A percentile compares a stretch with the other conserved stretches of the same genome.
Evolutionary conservation across 352 stramenopile genomes (phyloP).

Genomic region (Phytopythium litorale): DNA sequence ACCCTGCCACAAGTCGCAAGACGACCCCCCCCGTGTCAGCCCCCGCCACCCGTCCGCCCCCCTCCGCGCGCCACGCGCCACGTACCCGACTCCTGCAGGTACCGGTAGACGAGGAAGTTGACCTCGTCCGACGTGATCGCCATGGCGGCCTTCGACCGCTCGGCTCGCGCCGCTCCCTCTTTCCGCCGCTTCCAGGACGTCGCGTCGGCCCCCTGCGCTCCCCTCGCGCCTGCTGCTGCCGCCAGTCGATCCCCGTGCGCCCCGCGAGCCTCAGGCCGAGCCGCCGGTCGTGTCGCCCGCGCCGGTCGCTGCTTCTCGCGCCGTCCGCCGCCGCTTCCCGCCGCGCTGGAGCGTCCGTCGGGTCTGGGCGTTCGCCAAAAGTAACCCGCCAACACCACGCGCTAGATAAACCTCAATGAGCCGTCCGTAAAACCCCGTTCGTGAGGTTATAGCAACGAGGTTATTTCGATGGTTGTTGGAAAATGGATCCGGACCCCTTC

Average conservation of each 20-base stretch:
- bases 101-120: conserved; percentile 98
- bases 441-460: neutral
- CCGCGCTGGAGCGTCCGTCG: neutral
- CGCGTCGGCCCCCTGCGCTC: neutral
- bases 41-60: neutral
- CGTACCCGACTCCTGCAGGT: conserved; percentile 94
- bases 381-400: neutral
- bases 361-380: conserved; percentile 2
- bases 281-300: neutral
- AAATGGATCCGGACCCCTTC: no score
- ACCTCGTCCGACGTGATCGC: conserved; percentile 95
- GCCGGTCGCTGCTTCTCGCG: neutral
- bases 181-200: neutral
- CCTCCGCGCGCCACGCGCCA: conserved; percentile 2
- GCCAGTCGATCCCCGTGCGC: neutral
- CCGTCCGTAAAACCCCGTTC: neutral
- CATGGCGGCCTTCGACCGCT: conserved; percentile 38
- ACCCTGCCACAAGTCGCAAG: conserved; percentile 46
- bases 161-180: neutral
- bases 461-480: neutral
- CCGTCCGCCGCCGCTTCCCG: neutral
- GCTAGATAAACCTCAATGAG: conserved; percentile 1
- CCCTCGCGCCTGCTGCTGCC: neutral
- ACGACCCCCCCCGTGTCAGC: neutral
- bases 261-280: neutral